These are phyloP conservation scores for Clavispora fructus DNA, from an alignment of 805 yeast species.

Conservation along the genomic window DNA sequence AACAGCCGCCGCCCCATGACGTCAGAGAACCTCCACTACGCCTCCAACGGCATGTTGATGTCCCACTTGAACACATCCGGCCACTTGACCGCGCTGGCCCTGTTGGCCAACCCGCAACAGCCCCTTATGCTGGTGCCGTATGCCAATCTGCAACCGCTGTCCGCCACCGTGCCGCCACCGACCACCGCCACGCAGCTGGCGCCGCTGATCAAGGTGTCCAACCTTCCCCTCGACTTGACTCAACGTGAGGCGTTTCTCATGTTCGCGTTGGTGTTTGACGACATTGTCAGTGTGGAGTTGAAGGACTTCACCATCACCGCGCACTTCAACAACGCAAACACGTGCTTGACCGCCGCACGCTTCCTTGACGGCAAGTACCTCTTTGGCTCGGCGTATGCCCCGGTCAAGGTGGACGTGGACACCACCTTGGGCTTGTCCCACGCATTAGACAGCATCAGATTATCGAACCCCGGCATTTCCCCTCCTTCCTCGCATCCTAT, in stretches of 20 bases:
- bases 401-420: conserved; percentile 35
- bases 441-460: conserved; percentile 24
- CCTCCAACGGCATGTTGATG: conserved; percentile 6
- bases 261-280: conserved; percentile 66
- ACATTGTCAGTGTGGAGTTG: conserved; percentile 44
- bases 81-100: neutral
- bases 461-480: conserved; percentile 25
- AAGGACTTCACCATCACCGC: conserved; percentile 31
- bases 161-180: neutral
- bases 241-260: conserved; percentile 62
- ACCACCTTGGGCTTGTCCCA: conserved; percentile 10
- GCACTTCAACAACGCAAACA: conserved; percentile 30
- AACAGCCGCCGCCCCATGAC: conserved; percentile 3
- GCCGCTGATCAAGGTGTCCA: conserved; percentile 30
- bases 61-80: neutral
- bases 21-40: conserved; percentile 11
- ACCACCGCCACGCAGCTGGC: neutral
- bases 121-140: conserved; percentile 4
- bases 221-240: conserved; percentile 60
- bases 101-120: conserved; percentile 4
- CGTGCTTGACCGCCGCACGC: conserved; percentile 38
- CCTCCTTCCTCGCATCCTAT: conserved; percentile 24
- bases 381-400: conserved; percentile 33
- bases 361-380: conserved; percentile 36
- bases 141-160: neutral